A percentile compares a stretch with the other conserved stretches of the same genome.
phyloP scores from a whole-genome alignment of 306 rosid species.

The Mimosa pudica region DNA sequence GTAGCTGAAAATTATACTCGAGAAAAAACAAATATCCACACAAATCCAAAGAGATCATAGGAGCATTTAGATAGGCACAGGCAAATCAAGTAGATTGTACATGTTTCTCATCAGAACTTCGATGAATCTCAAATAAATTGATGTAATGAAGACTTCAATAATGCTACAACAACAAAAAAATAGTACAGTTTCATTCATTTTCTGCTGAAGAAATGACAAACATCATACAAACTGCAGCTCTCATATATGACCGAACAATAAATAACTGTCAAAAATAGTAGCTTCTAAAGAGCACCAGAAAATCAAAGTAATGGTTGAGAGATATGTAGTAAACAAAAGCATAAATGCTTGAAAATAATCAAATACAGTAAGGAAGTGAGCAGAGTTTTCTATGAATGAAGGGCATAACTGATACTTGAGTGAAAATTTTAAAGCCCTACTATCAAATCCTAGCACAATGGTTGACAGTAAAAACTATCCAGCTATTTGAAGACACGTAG shows the following conservation, averaged over 20 bases:
- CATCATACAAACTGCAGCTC: constrained; percentile 1
- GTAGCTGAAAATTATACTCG: constrained; percentile 6
- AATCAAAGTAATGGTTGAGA: constrained; percentile 22
- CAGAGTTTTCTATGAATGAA: background rate
- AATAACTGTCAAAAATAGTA: background rate
- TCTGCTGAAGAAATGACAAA: background rate
- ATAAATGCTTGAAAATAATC: background rate
- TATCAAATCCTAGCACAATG: constrained; percentile 8
- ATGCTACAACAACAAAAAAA: constrained; percentile 1
- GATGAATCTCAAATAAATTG: background rate
- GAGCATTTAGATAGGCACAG: constrained; percentile 1
- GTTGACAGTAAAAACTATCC: background rate
- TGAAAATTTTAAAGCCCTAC: constrained; percentile 17
- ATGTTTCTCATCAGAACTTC: background rate
- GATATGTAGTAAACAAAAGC: background rate
- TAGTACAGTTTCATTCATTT: background rate
- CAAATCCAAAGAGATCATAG: background rate
- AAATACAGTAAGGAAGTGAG: background rate
- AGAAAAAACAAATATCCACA: background rate
- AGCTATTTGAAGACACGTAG: background rate
- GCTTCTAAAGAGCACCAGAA: background rate
- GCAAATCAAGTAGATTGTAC: constrained; percentile 1
- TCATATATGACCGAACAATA: constrained; percentile 5
- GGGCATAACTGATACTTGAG: background rate
- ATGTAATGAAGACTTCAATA: background rate